Conservation (phyloP, 176 grass and related monocot species). For the Musa acuminata region DNA sequence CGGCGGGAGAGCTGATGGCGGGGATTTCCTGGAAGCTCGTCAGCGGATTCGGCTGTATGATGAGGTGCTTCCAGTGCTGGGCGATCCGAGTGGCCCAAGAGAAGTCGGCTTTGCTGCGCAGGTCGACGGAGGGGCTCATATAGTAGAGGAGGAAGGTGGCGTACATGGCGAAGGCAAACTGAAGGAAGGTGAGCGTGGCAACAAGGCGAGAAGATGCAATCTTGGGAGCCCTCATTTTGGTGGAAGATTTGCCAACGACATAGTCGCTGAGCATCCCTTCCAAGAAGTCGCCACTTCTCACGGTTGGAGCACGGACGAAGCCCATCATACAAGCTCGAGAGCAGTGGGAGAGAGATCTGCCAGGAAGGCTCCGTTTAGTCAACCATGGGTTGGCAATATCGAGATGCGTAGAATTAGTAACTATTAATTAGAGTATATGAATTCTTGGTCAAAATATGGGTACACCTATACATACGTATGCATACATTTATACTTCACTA, state of each 20-base stretch:
- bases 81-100: constrained; percentile 70
- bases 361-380: background rate
- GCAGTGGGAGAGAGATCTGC: background rate
- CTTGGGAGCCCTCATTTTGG: constrained; percentile 22
- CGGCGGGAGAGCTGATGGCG: constrained; percentile 7
- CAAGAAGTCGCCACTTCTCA: constrained; percentile 49
- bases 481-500: too few relatives aligned
- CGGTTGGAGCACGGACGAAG: constrained; percentile 43
- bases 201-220: constrained; percentile 48
- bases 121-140: constrained; percentile 89
- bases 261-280: constrained; percentile 62
- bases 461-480: too few relatives aligned
- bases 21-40: constrained; percentile 18
- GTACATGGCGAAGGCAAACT: constrained; percentile 84
- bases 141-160: constrained; percentile 97
- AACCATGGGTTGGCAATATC: background rate
- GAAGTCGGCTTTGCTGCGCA: constrained; percentile 62
- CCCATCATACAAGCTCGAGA: constrained; percentile 27
- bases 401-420: background rate
- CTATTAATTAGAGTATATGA: background rate
- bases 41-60: constrained; percentile 23
- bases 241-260: constrained; percentile 33
- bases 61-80: constrained; percentile 68
- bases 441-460: background rate
- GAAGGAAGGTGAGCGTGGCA: constrained; percentile 56